Evolutionary conservation across 805 yeast genomes (phyloP), one percentile per base, ranked within the genome.

Genomic region (Saturnispora gosingensis): DNA sequence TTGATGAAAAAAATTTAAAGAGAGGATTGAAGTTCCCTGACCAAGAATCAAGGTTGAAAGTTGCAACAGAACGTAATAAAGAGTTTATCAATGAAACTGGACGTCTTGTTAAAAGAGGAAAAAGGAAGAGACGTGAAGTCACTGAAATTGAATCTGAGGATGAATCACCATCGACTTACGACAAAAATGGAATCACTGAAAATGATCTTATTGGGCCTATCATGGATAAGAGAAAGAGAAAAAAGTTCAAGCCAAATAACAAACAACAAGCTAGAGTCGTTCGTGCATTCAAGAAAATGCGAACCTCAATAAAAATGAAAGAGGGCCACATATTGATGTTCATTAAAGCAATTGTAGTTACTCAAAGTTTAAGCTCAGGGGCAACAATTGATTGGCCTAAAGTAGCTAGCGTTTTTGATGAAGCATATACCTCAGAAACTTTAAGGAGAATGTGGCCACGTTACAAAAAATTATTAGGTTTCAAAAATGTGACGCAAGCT

Each of bases 381-480:
- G 78, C 78, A 15, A 66, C 68, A 6, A 83, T 86, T 38, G 82
- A 80, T 53, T 89, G 95, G 85, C 74, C 73, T 0, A 65, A 72
- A 35, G 80, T 89, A 6, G 72, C 83, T 0, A 61, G 59, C 0
- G 62, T 78, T 5, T 76, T 85, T 45, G 72, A 67, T 5, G 74
- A 64, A 16, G 66, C 61, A 27, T 58, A 63, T 42, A 63, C 71
- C 0, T 67, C 76, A 1, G 77, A 73, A 8, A 69, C 73, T 10
- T 66, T 83, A 27, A 75, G 74, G 55, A 77, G 78, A 48, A 81
- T 78, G 53, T 90, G 97, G 97, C 79, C 84, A 1, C 71, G 77
- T 18, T 73, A 85, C 8, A 73, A 87, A 43, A 76, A 78, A 38
- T 49, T 55, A 8, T 78, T 83, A 38, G 93, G 93, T 0, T 65